A percentile compares a stretch with the other conserved stretches of the same genome.
These are phyloP conservation scores for Fusarium tjaetaba DNA, from an alignment of 2,329 filamentous ascomycete genomes.

Conservation along the genomic window DNA sequence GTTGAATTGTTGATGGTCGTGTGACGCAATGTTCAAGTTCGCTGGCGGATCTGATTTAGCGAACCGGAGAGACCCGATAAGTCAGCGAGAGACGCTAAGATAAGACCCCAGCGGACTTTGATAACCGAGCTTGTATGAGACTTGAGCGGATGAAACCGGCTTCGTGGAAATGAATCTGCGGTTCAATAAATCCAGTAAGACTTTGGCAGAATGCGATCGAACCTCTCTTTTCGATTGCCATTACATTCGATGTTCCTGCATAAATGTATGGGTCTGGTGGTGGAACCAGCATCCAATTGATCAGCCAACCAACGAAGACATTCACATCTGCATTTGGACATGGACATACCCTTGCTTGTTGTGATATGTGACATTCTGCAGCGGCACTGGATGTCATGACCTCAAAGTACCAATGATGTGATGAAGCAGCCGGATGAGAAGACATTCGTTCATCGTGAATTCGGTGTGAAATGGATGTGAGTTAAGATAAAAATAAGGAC, in stretches of 20 bases:
- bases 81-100: neutral
- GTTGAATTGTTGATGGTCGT: neutral
- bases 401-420: too few relatives aligned
- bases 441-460: accelerated
- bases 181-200: neutral
- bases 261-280: neutral
- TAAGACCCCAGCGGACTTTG: neutral
- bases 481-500: accelerated
- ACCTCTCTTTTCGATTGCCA: too few relatives aligned
- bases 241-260: neutral
- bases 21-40: conserved; percentile 22
- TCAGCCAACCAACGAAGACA: neutral
- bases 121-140: neutral
- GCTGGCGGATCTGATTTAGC: neutral
- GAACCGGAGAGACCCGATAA: conserved; percentile 4
- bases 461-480: accelerated
- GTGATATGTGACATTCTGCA: too few relatives aligned
- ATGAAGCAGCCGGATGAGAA: neutral
- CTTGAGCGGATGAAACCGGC: conserved; percentile 9
- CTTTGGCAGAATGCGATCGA: neutral
- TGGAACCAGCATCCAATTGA: neutral
- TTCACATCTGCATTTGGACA: too few relatives aligned
- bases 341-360: neutral
- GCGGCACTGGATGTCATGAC: too few relatives aligned
- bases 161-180: neutral